Conservation (phyloP, 2,329 filamentous ascomycete genomes). For the Malbranchea zuffiana region DNA sequence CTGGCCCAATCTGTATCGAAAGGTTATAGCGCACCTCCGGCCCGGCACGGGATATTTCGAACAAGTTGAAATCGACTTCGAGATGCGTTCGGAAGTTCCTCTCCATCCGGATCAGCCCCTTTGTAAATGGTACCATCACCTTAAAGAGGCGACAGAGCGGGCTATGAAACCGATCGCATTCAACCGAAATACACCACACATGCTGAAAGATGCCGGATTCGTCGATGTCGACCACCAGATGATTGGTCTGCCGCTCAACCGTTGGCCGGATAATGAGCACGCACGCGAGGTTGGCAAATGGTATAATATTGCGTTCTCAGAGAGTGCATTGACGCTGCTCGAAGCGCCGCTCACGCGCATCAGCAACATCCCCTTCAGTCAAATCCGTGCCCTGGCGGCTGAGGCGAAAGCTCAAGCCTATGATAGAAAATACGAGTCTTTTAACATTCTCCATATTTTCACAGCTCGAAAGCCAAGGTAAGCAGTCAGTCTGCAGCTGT, state of each 20-base stretch:
- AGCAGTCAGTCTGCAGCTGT: too few species aligned
- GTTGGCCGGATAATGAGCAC: slow-evolving; percentile 56
- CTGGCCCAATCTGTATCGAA: slow-evolving; percentile 65
- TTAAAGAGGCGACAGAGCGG: slow-evolving; percentile 57
- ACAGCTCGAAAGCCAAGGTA: slow-evolving; percentile 30
- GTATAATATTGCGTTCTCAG: slow-evolving; percentile 69
- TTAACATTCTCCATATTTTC: slow-evolving; percentile 46
- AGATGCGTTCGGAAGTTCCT: slow-evolving; percentile 52
- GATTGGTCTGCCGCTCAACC: slow-evolving; percentile 60
- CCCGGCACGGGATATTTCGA: slow-evolving; percentile 68
- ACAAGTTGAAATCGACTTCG: slow-evolving; percentile 80
- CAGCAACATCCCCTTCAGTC: slow-evolving; percentile 48
- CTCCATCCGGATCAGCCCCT: slow-evolving; percentile 40
- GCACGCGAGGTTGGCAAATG: slow-evolving; percentile 62
- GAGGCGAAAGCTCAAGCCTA: slow-evolving; percentile 59
- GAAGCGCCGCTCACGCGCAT: slow-evolving; percentile 61
- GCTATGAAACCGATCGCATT: slow-evolving; percentile 56
- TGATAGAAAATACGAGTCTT: slow-evolving; percentile 56
- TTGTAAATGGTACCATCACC: slow-evolving; percentile 56
- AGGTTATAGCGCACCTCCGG: slow-evolving; percentile 61
- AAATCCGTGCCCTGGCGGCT: slow-evolving; percentile 52
- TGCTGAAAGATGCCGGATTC: slow-evolving; percentile 63
- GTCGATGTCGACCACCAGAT: slow-evolving; percentile 63
- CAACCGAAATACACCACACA: slow-evolving; percentile 45
- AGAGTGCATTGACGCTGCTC: slow-evolving; percentile 62